Conservation (phyloP, 2,329 filamentous ascomycete genomes). For the Ceratocystis eucalypticola region DNA sequence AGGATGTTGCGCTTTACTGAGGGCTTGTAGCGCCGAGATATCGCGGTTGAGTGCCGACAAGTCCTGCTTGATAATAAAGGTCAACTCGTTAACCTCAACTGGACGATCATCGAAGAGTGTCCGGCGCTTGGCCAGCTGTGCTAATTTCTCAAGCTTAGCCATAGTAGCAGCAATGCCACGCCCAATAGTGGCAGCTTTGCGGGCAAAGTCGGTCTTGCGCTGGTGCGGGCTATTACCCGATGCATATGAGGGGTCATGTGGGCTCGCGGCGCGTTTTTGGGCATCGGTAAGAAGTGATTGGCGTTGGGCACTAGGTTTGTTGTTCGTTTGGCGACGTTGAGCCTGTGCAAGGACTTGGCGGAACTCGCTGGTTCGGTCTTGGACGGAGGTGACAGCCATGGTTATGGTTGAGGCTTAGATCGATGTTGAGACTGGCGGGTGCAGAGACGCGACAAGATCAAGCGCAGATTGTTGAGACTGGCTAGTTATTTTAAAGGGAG, state of each 20-base stretch:
- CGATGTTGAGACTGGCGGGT: not conserved
- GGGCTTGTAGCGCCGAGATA: constrained; percentile 66
- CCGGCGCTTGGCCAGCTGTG: constrained; percentile 88
- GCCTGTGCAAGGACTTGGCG: constrained; percentile 77
- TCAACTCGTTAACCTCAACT: constrained; percentile 92
- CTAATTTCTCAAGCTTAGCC: constrained; percentile 86
- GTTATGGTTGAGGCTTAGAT: constrained; percentile 15
- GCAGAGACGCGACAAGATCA: not conserved
- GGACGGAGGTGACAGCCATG: constrained; percentile 64
- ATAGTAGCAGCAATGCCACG: constrained; percentile 84
- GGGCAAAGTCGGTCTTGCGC: constrained; percentile 77
- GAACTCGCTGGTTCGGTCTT: constrained; percentile 95
- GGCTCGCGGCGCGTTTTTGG: constrained; percentile 50
- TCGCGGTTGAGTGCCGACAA: constrained; percentile 71
- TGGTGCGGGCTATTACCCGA: constrained; percentile 22
- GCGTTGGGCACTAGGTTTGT: constrained; percentile 65
- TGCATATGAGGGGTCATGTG: constrained; percentile 27
- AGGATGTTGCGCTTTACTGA: constrained; percentile 59
- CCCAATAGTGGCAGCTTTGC: constrained; percentile 81
- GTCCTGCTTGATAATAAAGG: constrained; percentile 96
- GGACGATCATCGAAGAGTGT: constrained; percentile 95
- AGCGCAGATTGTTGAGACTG: not conserved
- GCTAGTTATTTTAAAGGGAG: not conserved
- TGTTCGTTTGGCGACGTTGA: constrained; percentile 62
- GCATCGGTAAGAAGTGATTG: constrained; percentile 65